Evolutionary conservation across 768 basidiomycete species (phyloP).

Genomic region (Boletus sp.): DNA sequence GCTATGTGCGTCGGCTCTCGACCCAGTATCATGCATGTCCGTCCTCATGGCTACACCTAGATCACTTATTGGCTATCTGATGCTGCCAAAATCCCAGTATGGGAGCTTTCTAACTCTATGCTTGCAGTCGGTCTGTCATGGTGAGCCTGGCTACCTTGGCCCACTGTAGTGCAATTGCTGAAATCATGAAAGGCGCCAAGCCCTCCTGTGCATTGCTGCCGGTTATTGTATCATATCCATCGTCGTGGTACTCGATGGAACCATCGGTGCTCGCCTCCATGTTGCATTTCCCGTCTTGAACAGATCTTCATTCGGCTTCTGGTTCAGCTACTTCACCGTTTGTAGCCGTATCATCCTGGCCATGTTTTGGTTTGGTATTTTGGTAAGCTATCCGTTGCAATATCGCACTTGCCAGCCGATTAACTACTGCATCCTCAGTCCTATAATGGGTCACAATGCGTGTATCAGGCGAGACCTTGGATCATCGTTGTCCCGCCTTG

Average conservation of each 20-base stretch:
- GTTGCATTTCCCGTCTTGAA: conserved; percentile 74
- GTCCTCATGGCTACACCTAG: conserved; percentile 1
- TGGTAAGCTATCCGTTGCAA: conserved; percentile 36
- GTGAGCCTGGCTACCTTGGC: conserved; percentile 30
- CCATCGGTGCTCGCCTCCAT: conserved; percentile 76
- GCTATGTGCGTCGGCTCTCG: conserved; percentile 59
- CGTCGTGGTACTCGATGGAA: conserved; percentile 78
- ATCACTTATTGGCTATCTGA: conserved; percentile 31
- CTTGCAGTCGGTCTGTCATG: conserved; percentile 74
- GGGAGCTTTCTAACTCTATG: conserved; percentile 65
- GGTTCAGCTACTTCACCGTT: conserved; percentile 85
- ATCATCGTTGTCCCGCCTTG: background rate
- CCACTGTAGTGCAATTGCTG: background rate
- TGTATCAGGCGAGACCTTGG: conserved; percentile 50
- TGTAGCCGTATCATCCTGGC: conserved; percentile 73
- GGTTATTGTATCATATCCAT: conserved; percentile 73
- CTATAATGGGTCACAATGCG: conserved; percentile 64
- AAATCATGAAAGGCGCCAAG: conserved; percentile 54
- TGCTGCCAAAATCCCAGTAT: conserved; percentile 21
- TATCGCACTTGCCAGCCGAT: background rate
- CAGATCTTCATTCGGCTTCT: conserved; percentile 86
- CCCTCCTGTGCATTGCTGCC: conserved; percentile 64
- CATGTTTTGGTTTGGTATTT: conserved; percentile 84
- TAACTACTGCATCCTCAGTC: conserved; percentile 33
- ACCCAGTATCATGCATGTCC: conserved; percentile 33